phyloP scores from a whole-genome alignment of 2,329 filamentous ascomycete genomes.

The Fusarium begoniae region DNA sequence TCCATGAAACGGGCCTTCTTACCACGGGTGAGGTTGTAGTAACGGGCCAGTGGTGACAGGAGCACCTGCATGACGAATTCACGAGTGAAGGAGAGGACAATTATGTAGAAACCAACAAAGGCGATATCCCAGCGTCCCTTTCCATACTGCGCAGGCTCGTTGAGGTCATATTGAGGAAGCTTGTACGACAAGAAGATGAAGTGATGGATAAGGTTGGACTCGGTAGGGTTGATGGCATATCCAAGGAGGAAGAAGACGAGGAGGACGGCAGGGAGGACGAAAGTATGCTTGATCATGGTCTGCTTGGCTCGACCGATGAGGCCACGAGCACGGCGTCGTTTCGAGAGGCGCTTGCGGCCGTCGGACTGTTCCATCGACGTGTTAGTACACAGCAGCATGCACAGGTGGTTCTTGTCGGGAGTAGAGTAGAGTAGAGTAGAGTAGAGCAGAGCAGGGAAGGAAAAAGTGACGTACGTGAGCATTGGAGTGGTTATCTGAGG shows the following conservation, averaged over 20 bases:
- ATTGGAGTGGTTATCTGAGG: slow-evolving; percentile 29
- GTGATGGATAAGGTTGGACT: slow-evolving; percentile 79
- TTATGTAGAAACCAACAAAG: slow-evolving; percentile 88
- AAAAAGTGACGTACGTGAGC: slow-evolving; percentile 20
- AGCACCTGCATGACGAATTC: slow-evolving; percentile 96
- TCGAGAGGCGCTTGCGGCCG: slow-evolving; percentile 57
- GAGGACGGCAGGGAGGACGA: slow-evolving; percentile 73
- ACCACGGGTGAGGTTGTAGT: slow-evolving; percentile 74
- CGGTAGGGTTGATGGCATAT: slow-evolving; percentile 79
- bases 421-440: neutral
- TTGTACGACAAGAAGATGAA: slow-evolving; percentile 93
- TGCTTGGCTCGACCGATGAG: slow-evolving; percentile 59
- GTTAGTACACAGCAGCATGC: slow-evolving; percentile 14
- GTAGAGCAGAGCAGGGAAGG: neutral
- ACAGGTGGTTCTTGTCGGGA: neutral
- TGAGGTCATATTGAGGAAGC: slow-evolving; percentile 60
- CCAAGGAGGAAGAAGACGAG: slow-evolving; percentile 69
- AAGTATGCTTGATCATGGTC: slow-evolving; percentile 69
- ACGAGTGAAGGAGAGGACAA: slow-evolving; percentile 91
- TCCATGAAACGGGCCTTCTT: slow-evolving; percentile 97
- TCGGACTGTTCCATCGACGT: slow-evolving; percentile 27
- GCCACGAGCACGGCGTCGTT: slow-evolving; percentile 65
- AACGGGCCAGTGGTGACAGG: slow-evolving; percentile 78
- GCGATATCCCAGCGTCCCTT: slow-evolving; percentile 89
- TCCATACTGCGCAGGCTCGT: slow-evolving; percentile 74